Evolutionary conservation across 2,329 filamentous ascomycete genomes (phyloP).

Genomic region (Hypoxylon sp.): DNA sequence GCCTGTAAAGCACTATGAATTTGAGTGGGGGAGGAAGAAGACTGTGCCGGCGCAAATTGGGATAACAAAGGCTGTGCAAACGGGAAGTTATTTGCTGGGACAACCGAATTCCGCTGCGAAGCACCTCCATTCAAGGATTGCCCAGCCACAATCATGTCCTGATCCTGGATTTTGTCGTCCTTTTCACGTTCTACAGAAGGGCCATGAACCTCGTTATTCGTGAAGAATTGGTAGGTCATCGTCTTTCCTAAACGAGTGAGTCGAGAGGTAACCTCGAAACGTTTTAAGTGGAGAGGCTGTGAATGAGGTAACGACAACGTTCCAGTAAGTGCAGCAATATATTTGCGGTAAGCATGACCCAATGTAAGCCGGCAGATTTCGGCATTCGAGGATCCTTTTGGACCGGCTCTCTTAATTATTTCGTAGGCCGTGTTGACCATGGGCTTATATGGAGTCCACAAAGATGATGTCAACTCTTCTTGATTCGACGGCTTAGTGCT

Average conservation of each 20-base stretch:
- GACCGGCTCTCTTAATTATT: constrained; percentile 54
- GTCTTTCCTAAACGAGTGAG: constrained; percentile 59
- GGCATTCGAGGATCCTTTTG: constrained; percentile 53
- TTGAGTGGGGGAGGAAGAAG: constrained; percentile 38
- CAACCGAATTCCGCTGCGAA: neutral
- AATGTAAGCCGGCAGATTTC: constrained; percentile 53
- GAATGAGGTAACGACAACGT: constrained; percentile 54
- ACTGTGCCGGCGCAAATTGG: constrained; percentile 34
- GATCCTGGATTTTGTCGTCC: constrained; percentile 21
- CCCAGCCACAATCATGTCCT: constrained; percentile 6
- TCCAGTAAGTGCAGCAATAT: constrained; percentile 54
- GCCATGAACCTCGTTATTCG: constrained; percentile 37
- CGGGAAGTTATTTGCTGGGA: neutral
- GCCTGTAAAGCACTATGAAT: constrained; percentile 26
- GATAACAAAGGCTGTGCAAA: constrained; percentile 45
- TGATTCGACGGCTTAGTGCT: constrained; percentile 25
- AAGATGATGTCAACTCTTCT: constrained; percentile 41
- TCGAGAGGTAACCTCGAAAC: constrained; percentile 58
- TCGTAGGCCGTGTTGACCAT: constrained; percentile 54
- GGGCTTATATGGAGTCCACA: constrained; percentile 56
- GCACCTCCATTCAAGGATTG: constrained; percentile 2
- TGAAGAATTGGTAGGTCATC: constrained; percentile 60
- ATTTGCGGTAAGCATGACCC: constrained; percentile 54
- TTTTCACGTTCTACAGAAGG: neutral
- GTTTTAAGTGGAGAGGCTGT: constrained; percentile 59